These are phyloP conservation scores for Funneliformis geosporum DNA, from an alignment of 192 early-diverging fungal species.

Conservation along the genomic window DNA sequence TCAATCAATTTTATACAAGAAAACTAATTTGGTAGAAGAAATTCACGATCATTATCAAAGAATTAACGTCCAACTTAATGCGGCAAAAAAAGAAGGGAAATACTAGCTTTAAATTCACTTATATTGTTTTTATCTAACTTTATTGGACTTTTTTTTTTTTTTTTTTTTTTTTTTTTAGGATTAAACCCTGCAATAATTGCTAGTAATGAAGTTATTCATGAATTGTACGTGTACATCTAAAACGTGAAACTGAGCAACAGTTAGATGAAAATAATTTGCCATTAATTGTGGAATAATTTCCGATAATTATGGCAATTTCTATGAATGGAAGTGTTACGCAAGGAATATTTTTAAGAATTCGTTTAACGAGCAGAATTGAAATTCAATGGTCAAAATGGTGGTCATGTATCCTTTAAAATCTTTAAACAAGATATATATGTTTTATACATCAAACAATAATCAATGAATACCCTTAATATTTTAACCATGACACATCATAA, in stretches of 20 bases:
- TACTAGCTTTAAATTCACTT: neutral
- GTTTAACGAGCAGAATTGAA: constrained; percentile 6
- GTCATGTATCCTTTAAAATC: constrained; percentile 26
- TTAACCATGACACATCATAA: neutral
- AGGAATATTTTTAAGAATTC: constrained; percentile 12
- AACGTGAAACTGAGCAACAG: neutral
- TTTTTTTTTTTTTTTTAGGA: neutral
- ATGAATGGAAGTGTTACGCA: constrained; percentile 1
- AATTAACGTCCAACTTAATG: constrained; percentile 3
- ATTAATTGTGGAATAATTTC: constrained; percentile 14
- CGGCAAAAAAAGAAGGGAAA: neutral
- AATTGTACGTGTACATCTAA: constrained; percentile 16
- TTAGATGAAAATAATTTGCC: neutral
- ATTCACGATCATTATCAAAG: constrained; percentile 23
- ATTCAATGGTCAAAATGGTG: constrained; percentile 27
- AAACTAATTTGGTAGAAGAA: neutral
- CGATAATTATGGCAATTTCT: constrained; percentile 13
- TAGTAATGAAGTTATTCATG: constrained; percentile 25
- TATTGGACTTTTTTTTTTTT: too few relatives aligned
- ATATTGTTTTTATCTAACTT: too few relatives aligned
- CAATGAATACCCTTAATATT: neutral
- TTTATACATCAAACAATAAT: neutral
- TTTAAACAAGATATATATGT: neutral
- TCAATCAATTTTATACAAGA: neutral
- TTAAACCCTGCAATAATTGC: constrained; percentile 12